Base-by-base conservation (phyloP, 2,329 filamentous ascomycete species). In the Talaromyces pinophilus region DNA sequence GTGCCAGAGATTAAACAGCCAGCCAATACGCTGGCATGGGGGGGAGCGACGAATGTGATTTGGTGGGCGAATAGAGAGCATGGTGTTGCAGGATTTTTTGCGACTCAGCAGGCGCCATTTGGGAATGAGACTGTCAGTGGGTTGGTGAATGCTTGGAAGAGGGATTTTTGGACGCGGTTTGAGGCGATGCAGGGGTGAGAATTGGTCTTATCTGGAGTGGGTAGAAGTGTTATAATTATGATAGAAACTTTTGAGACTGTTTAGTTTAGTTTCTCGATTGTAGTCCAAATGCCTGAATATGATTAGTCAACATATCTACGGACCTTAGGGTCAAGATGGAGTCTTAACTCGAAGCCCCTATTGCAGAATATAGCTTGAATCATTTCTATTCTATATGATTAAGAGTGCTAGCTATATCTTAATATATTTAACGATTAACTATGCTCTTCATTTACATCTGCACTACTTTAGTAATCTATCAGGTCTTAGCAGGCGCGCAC, bases 121-220 rank as follows among this genome's bases (percentile, higher is more conserved):
- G 50, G 50, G 15, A 54, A 54, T 54, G 50, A 54, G 50, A 54
- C 28, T 4, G 50, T 54, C 19, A 54, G 19, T 4, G 8, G 15
- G 28, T 33, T 54, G 28, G 25, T 54, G 28, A 54, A 54, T 54
- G 50, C 50, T n/a, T 54, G 50, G 50, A 54, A 54, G 50, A 30
- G 1, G 28, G 50, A 54, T 54, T 54, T 54, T 11, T 54, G 50
- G 50, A 54, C 25, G 50, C 15, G 8, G 17, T 33, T n/a, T 33
- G 50, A 54, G 28, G 48, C 25, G 0, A 8, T 48, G 5, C 13
- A 30, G 22, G 8, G 25, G 28, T 33, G n/a, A 50, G 5, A 22
- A 11, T 8, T 42, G 40, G 40, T 8, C 15, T 6, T 42, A 35
- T 35, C 33, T 35, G 1, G 38, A 42, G 38, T 42, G 17, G 15